Evolutionary conservation across 148 eudicot species (phyloP), one percentile per base, ranked within the genome.

Genomic region (Silene uniflora): DNA sequence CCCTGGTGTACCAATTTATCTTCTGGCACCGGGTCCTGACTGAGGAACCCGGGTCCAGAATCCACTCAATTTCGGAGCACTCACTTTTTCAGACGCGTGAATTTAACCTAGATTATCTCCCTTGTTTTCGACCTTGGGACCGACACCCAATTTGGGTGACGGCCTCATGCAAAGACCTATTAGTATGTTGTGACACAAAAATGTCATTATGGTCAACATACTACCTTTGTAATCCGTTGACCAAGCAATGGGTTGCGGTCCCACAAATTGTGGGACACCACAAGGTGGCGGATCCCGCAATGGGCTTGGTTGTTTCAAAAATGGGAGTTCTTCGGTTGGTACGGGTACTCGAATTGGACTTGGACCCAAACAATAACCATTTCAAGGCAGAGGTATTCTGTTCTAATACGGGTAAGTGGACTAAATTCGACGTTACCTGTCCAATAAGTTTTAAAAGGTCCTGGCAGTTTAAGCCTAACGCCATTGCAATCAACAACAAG

Each of bases 401-500:
- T 49, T 77, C 84, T 10, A 24, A 77, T 8, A 12, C 18, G 32
- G 77, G 81, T 47, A 29, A 73, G 22, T 81, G 84, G 84, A 62
- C 52, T 29, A 77, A 68, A 23, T 52, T 61, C 13, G 3, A 24
- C 32, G 22, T 42, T 4, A 49, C 4, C 18, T 81, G 71, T 68
- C 23, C 71, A 2, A 64, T 13, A 21, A 69, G 35, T 42, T 77
- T 81, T 49, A 54, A 44, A 8, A 49, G 84, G 69, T 73, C 80
- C 24, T 77, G 84, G 84, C 84, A 81, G 19, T 77, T 81, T 63
- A 81, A 71, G 75, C 75, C 80, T 6, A 63, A 81, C 16, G 76
- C 74, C n/a, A 59, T 62, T 16, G 47, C 23, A 13, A 35, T 77
- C 25, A 35, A 73, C 4, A 62, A 69, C 60, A 77, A 73, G 63